Evolutionary conservation across 1,284 basidiomycete species (phyloP).

Genomic region (Melampsora larici-populina): DNA sequence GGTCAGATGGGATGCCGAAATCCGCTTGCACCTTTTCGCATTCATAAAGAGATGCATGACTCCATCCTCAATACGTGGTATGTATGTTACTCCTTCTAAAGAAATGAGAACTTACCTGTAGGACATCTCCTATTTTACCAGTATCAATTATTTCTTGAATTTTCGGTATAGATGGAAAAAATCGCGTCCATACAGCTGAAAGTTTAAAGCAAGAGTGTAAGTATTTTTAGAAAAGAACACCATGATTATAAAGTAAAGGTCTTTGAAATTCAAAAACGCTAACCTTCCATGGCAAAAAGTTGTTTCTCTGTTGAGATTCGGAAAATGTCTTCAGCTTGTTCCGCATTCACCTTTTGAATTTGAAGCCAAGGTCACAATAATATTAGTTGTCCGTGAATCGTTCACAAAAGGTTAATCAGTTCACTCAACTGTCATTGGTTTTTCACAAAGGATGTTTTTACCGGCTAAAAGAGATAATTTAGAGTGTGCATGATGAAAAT

Average conservation of each 20-base stretch:
- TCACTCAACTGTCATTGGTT: conserved; percentile 31
- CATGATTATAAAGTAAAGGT: not conserved
- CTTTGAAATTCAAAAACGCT: conserved; percentile 5
- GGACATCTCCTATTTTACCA: conserved; percentile 29
- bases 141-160: conserved; percentile 61
- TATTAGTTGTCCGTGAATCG: too few species aligned
- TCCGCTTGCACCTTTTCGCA: conserved; percentile 60
- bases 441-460: conserved; percentile 68
- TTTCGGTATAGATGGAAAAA: conserved; percentile 67
- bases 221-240: not conserved
- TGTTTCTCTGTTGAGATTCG: conserved; percentile 63
- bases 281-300: conserved; percentile 57
- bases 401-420: too few species aligned
- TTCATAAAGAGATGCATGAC: too few species aligned
- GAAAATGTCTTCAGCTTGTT: conserved; percentile 62
- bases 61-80: too few species aligned
- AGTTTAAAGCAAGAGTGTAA: too few species aligned
- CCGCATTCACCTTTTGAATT: conserved; percentile 55
- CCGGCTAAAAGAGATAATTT: conserved; percentile 71
- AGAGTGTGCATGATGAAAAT: conserved; percentile 74
- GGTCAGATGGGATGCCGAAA: conserved; percentile 47
- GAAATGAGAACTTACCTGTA: not conserved
- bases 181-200: conserved; percentile 71
- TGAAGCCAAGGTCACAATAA: too few species aligned
- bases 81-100: too few species aligned